Conservation (phyloP, 2,329 filamentous ascomycete species). For the Chlorencoelia australis region DNA sequence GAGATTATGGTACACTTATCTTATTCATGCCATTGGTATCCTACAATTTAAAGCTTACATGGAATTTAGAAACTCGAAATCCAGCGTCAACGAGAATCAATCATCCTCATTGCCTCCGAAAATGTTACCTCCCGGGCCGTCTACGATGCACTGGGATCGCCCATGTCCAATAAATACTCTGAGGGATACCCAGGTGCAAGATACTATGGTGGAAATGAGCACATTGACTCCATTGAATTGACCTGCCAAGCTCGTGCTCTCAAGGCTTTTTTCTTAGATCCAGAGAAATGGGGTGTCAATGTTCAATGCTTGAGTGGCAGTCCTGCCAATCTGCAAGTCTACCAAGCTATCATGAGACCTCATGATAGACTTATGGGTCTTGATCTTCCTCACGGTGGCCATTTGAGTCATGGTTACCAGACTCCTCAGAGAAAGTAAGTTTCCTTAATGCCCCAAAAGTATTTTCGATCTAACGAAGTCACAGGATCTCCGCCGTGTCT, state of each 20-base stretch:
- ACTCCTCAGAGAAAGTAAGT: constrained; percentile 80
- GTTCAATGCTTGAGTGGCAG: constrained; percentile 89
- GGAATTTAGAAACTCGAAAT: constrained; percentile 69
- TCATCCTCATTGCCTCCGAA: constrained; percentile 97
- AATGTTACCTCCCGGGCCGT: constrained; percentile 98
- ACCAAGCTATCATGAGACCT: constrained; percentile 92
- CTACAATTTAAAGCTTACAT: constrained; percentile 7
- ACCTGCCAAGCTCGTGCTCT: constrained; percentile 93
- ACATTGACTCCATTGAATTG: constrained; percentile 93
- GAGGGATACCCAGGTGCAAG: constrained; percentile 96
- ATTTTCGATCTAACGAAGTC: constrained; percentile 9
- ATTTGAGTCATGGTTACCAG: constrained; percentile 96
- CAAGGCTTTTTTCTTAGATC: constrained; percentile 77
- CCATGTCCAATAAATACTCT: constrained; percentile 99
- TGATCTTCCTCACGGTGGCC: constrained; percentile 90
- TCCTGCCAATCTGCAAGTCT: constrained; percentile 95
- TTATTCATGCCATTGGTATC: not conserved
- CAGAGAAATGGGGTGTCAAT: constrained; percentile 94
- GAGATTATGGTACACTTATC: constrained; percentile 74
- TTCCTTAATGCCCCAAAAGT: not conserved
- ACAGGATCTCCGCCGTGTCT: constrained; percentile 84
- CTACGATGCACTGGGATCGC: constrained; percentile 89
- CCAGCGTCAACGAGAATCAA: constrained; percentile 94
- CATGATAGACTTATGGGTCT: constrained; percentile 97
- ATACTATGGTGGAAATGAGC: constrained; percentile 99